phyloP scores from a whole-genome alignment of 2,329 filamentous ascomycete species.

The Trichoderma sp. region DNA sequence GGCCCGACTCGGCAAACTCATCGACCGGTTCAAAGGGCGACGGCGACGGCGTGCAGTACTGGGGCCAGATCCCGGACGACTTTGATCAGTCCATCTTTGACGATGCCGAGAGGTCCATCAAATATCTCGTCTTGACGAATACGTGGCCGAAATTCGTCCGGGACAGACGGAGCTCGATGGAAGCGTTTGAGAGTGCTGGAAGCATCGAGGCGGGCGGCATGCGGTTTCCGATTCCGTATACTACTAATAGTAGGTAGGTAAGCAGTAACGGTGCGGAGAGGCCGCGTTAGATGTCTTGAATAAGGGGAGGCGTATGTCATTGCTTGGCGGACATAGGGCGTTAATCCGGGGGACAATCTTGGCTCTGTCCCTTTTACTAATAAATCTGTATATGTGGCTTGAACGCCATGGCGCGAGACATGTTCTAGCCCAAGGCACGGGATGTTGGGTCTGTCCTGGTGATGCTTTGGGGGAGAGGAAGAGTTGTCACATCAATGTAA shows the following conservation, averaged over 20 bases:
- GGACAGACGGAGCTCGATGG: constrained; percentile 38
- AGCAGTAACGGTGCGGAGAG: not conserved
- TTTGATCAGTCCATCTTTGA: constrained; percentile 62
- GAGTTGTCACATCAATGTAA: not conserved
- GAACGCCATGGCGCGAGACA: not conserved
- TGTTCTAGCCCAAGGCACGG: not conserved
- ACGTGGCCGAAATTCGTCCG: constrained; percentile 65
- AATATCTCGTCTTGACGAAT: constrained; percentile 68
- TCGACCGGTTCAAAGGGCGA: not conserved
- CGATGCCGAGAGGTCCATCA: constrained; percentile 60
- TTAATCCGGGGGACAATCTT: not conserved
- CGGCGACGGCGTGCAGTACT: constrained; percentile 36
- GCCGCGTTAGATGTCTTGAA: not conserved
- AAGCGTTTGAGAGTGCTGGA: constrained; percentile 28
- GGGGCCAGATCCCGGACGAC: constrained; percentile 48
- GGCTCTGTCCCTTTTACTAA: not conserved
- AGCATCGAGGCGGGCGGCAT: constrained; percentile 26
- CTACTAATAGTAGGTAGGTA: not conserved
- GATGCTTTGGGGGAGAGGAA: not conserved
- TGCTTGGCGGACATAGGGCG: not conserved
- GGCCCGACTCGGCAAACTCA: not conserved
- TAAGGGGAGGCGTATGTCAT: not conserved
- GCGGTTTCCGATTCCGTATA: constrained; percentile 4
- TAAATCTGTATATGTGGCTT: not conserved
- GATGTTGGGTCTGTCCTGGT: not conserved